These are phyloP conservation scores for Cornus controversa DNA, from an alignment of 148 eudicot species.

Conservation along the genomic window DNA sequence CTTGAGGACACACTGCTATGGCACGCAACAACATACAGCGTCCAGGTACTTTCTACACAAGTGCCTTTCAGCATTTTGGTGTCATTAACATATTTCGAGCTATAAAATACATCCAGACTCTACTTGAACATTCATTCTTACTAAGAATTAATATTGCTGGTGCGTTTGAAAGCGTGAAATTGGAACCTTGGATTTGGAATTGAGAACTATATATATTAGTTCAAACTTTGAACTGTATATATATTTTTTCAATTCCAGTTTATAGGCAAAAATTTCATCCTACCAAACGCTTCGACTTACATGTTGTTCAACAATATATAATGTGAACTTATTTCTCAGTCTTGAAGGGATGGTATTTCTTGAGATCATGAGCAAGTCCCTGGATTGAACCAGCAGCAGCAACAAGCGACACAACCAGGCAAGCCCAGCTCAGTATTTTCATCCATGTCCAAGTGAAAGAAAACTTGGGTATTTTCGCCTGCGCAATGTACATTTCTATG, in stretches of 20 bases:
- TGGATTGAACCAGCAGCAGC: conserved; percentile 74
- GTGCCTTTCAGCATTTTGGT: too few relatives aligned
- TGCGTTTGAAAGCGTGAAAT: too few relatives aligned
- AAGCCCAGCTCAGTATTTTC: conserved; percentile 53
- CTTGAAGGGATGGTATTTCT: conserved; percentile 54
- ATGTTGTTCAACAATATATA: too few relatives aligned
- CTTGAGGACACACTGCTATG: too few relatives aligned
- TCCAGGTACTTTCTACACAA: too few relatives aligned
- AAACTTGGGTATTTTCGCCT: conserved; percentile 54
- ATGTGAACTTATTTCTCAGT: not conserved
- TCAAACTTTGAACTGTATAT: too few relatives aligned
- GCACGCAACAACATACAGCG: too few relatives aligned
- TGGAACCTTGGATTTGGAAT: too few relatives aligned
- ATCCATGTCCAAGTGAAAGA: conserved; percentile 64
- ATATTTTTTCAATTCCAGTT: too few relatives aligned
- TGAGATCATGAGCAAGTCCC: conserved; percentile 50
- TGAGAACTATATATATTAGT: too few relatives aligned
- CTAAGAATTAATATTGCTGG: not conserved
- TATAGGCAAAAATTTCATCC: too few relatives aligned
- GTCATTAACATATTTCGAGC: not conserved
- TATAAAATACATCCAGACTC: not conserved
- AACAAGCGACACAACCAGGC: conserved; percentile 61
- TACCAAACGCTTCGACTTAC: too few relatives aligned
- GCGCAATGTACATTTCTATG: conserved; percentile 71
- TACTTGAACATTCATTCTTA: not conserved